These are phyloP conservation scores for Wickerhamomyces bovis DNA, from an alignment of 805 yeast species.

Conservation along the genomic window DNA sequence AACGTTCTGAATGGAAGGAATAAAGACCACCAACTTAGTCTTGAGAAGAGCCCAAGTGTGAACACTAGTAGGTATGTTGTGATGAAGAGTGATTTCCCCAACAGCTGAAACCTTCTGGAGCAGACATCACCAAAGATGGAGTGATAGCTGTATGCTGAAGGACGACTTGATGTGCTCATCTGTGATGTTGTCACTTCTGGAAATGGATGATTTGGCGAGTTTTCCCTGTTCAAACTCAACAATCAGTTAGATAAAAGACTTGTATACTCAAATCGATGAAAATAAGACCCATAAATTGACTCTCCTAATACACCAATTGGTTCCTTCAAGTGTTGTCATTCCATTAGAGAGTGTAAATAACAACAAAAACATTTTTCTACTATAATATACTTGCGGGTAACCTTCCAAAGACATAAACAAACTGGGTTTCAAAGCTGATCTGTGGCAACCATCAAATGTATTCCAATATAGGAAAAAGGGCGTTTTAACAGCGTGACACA, in stretches of 20 bases:
- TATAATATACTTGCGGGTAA: constrained; percentile 1
- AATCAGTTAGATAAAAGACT: not conserved
- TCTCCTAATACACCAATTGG: too few species aligned
- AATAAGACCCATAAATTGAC: not conserved
- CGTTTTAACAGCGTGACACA: not conserved
- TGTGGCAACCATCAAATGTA: not conserved
- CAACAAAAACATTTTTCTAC: not conserved
- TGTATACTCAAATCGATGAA: not conserved
- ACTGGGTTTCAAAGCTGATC: not conserved
- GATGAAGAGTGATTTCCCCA: constrained; percentile 30
- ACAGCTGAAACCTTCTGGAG: constrained; percentile 33
- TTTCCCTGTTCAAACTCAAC: not conserved
- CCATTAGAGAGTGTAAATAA: not conserved
- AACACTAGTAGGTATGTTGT: constrained; percentile 24
- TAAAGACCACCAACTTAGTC: constrained; percentile 21
- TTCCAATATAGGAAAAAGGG: not conserved
- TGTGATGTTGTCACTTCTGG: not conserved
- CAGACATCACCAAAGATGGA: constrained; percentile 35
- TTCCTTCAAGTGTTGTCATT: not conserved
- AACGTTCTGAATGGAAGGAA: constrained; percentile 25
- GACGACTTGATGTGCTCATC: not conserved
- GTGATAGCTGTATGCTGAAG: constrained; percentile 28
- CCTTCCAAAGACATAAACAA: constrained; percentile 2
- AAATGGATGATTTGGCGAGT: not conserved
- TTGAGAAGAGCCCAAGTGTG: constrained; percentile 19